These are phyloP conservation scores for Cucurbita pepo DNA, from an alignment of 306 rosid species.

Conservation along the genomic window DNA sequence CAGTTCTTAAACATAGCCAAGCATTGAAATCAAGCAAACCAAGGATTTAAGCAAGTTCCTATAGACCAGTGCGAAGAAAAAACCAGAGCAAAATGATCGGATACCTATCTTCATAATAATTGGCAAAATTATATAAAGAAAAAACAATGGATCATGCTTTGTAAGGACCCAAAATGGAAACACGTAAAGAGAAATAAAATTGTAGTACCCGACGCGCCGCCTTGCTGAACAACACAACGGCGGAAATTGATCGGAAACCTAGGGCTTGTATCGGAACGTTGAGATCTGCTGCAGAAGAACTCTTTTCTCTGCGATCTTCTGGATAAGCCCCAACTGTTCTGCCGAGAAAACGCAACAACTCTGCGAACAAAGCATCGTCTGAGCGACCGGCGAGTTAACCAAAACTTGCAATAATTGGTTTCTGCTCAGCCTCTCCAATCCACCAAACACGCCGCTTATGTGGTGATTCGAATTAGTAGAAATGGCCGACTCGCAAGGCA, in stretches of 20 bases:
- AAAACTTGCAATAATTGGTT: slow-evolving; percentile 55
- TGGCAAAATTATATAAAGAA: no score
- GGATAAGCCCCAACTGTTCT: slow-evolving; percentile 9
- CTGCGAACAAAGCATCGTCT: slow-evolving; percentile 40
- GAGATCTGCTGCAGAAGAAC: no score
- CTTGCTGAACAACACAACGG: no score
- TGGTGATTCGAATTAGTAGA: background rate
- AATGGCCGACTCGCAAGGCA: slow-evolving; percentile 29
- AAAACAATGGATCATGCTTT: no score
- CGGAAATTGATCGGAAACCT: no score
- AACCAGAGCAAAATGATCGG: background rate
- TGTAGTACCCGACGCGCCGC: no score
- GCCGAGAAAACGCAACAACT: slow-evolving; percentile 49
- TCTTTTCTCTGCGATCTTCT: background rate
- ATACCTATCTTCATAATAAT: no score
- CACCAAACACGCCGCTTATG: slow-evolving; percentile 10
- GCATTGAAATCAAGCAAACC: background rate
- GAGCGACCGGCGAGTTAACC: slow-evolving; percentile 66
- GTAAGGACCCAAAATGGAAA: no score
- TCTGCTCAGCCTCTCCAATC: slow-evolving; percentile 38
- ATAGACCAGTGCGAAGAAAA: background rate
- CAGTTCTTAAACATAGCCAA: background rate
- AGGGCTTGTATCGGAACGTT: no score
- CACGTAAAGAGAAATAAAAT: no score
- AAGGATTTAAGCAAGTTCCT: background rate